Evolutionary conservation across 805 yeast genomes (phyloP).

Genomic region (Yarrowia yakushimensis): DNA sequence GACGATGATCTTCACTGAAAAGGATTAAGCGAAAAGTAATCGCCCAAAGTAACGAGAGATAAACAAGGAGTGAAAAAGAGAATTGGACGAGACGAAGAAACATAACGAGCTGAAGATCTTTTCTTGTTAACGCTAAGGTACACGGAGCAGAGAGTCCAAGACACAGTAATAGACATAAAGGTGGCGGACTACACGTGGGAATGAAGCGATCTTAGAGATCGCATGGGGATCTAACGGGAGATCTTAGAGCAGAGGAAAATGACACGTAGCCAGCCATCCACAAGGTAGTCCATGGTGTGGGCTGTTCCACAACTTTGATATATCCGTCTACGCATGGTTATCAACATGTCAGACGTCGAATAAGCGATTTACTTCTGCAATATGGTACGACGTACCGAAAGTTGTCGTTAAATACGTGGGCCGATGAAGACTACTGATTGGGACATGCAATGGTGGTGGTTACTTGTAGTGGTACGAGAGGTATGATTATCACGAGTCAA

Average conservation of each 20-base stretch:
- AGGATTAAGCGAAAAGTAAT: background rate
- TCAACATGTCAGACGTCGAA: no score
- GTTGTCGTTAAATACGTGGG: no score
- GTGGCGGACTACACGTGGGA: background rate
- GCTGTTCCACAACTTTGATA: no score
- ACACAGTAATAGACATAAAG: background rate
- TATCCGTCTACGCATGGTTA: no score
- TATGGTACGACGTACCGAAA: no score
- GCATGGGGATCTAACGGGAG: background rate
- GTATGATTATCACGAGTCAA: no score
- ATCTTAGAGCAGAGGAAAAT: background rate
- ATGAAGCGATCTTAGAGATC: background rate
- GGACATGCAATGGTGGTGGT: no score
- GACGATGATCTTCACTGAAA: background rate
- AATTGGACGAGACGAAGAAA: background rate
- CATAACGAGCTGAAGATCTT: background rate
- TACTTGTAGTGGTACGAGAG: no score
- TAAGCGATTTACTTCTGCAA: no score
- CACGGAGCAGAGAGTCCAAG: background rate
- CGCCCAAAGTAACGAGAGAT: background rate
- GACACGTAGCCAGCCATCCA: no score
- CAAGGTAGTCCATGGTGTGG: no score
- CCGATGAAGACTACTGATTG: no score
- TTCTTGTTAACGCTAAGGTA: background rate
- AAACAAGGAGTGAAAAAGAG: background rate